Evolutionary conservation across 139 green algal species (phyloP).

Genomic region (Chlamydomonas sphaeroides): DNA sequence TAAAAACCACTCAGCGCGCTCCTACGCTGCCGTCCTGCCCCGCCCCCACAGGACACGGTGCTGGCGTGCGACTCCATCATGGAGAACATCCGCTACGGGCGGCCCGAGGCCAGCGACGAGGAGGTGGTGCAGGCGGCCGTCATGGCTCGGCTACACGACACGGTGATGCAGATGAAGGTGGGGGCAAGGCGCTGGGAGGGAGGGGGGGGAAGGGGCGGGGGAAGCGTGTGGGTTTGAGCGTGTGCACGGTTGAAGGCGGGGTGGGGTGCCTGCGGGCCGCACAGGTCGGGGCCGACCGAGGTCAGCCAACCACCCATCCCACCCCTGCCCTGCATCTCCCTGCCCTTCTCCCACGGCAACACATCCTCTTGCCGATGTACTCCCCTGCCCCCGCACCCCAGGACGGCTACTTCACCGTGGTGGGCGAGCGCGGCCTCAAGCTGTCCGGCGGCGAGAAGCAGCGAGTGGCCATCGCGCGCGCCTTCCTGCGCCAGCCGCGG

Average conservation of each 20-base stretch:
- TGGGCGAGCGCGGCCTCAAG: slow-evolving; percentile 90
- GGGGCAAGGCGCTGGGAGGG: slow-evolving; percentile 4
- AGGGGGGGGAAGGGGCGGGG: no score
- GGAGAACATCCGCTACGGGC: slow-evolving; percentile 81
- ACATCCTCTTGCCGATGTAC: no score
- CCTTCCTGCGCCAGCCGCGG: slow-evolving; percentile 62
- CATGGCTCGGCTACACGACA: slow-evolving; percentile 59
- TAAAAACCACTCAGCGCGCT: no score
- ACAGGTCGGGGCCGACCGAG: no score
- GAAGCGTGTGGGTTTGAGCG: no score
- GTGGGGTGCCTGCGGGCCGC: no score
- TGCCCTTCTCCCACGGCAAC: no score
- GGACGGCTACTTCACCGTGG: slow-evolving; percentile 13
- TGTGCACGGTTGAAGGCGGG: no score
- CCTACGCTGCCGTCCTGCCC: no score
- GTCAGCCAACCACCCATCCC: no score
- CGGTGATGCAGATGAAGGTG: slow-evolving; percentile 58
- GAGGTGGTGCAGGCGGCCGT: slow-evolving; percentile 72
- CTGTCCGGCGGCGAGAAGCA: slow-evolving; percentile 96
- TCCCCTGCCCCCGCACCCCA: no score
- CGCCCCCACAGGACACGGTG: slow-evolving; percentile 81
- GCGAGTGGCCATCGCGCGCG: slow-evolving; percentile 91
- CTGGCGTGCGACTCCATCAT: slow-evolving; percentile 81
- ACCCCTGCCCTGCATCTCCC: no score
- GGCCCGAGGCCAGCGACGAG: slow-evolving; percentile 65